Conservation (phyloP, 2,329 filamentous ascomycete species). For the Alternaria angustiovoidea region DNA sequence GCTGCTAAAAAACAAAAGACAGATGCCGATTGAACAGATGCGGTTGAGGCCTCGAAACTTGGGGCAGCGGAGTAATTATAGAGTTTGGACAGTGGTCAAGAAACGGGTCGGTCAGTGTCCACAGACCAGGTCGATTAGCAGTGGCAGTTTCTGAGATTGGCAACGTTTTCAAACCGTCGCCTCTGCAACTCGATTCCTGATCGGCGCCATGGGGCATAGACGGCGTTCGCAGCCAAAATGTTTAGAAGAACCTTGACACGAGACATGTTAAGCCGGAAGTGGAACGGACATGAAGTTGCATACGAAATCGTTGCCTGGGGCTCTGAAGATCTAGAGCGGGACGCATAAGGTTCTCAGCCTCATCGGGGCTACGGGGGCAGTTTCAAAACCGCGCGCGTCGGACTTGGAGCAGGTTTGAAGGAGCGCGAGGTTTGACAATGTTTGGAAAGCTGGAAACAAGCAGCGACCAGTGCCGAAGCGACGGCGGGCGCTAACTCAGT, state of each 20-base stretch:
- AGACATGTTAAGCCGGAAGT: conserved; percentile 49
- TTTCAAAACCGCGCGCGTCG: conserved; percentile 53
- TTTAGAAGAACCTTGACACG: conserved; percentile 50
- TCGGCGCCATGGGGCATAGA: conserved; percentile 44
- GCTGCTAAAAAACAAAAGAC: conserved; percentile 53
- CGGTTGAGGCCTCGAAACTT: conserved; percentile 49
- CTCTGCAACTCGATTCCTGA: conserved; percentile 48
- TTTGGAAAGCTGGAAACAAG: conserved; percentile 50
- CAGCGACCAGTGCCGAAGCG: conserved; percentile 38
- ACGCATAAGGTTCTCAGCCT: conserved; percentile 42
- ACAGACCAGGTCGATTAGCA: conserved; percentile 48
- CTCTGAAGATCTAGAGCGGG: conserved; percentile 28
- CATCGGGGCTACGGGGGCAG: conserved; percentile 43
- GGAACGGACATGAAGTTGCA: conserved; percentile 36
- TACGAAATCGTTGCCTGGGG: conserved; percentile 39
- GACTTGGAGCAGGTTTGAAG: conserved; percentile 47
- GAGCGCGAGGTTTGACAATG: conserved; percentile 51
- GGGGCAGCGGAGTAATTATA: conserved; percentile 49
- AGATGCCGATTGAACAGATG: conserved; percentile 50
- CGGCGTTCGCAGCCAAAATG: conserved; percentile 44
- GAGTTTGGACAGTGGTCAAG: conserved; percentile 38
- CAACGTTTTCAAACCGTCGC: conserved; percentile 54
- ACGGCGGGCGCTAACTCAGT: conserved; percentile 49
- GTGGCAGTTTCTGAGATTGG: conserved; percentile 51
- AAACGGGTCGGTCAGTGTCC: conserved; percentile 40